Evolutionary conservation across 1,139 yeast species (phyloP).

Genomic region (Candida freyschussii): DNA sequence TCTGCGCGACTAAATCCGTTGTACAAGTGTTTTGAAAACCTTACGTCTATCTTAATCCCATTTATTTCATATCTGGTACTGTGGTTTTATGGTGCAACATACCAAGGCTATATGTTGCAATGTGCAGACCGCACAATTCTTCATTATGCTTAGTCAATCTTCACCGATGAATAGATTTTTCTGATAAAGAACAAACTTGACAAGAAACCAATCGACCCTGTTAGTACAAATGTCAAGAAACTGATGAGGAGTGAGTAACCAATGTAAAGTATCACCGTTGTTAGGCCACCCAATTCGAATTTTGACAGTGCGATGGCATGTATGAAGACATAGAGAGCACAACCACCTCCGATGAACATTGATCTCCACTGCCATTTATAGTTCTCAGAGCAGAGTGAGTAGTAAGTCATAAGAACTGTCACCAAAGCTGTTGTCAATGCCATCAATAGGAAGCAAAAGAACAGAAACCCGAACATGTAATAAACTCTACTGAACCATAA

Average conservation of each 20-base stretch:
- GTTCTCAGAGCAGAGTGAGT: conserved; percentile 83
- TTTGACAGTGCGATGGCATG: conserved; percentile 76
- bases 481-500: conserved; percentile 92
- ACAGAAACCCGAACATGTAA: conserved; percentile 96
- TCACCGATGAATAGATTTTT: conserved; percentile 77
- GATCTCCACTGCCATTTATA: conserved; percentile 99
- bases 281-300: conserved; percentile 65
- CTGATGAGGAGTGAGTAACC: conserved; percentile 84
- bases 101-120: too few relatives aligned
- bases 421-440: conserved; percentile 77
- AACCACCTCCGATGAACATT: conserved; percentile 83
- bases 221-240: conserved; percentile 66
- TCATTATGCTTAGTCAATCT: conserved; percentile 56
- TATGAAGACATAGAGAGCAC: conserved; percentile 76
- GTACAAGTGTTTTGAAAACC: too few relatives aligned
- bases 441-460: conserved; percentile 81
- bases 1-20: too few relatives aligned
- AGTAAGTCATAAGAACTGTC: conserved; percentile 75
- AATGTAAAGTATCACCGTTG: conserved; percentile 71
- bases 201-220: conserved; percentile 86
- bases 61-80: too few relatives aligned
- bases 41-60: too few relatives aligned
- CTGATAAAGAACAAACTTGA: conserved; percentile 71
- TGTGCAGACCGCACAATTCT: too few relatives aligned
- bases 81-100: too few relatives aligned